These are phyloP conservation scores for Luvunga scandens DNA, from an alignment of 345 rosid species.

Conservation along the genomic window DNA sequence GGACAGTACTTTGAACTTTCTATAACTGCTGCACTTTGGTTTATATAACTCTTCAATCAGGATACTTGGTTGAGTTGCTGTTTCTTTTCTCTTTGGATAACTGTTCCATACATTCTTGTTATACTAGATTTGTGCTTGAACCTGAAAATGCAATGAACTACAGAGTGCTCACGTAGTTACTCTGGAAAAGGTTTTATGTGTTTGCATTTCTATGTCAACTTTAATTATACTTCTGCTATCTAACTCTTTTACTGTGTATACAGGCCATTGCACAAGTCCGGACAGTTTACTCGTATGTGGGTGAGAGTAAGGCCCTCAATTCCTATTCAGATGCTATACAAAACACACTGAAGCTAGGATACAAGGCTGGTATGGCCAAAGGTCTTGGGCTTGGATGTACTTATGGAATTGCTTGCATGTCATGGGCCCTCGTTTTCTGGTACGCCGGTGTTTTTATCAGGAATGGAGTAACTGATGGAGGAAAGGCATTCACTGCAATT, in stretches of 20 bases:
- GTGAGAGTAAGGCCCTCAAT: conserved; percentile 93
- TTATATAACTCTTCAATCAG: neutral
- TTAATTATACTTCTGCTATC: neutral
- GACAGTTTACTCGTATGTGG: conserved; percentile 92
- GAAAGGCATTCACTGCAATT: conserved; percentile 96
- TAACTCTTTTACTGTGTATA: neutral
- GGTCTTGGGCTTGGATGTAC: conserved; percentile 99
- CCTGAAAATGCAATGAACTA: neutral
- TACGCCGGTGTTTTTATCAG: conserved; percentile 97
- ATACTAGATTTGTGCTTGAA: neutral
- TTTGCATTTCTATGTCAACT: neutral
- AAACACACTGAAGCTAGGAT: conserved; percentile 89
- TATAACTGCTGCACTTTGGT: neutral
- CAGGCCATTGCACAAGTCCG: conserved; percentile 99
- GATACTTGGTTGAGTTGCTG: neutral
- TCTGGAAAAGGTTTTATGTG: neutral
- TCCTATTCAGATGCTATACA: conserved; percentile 94
- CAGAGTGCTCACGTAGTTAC: neutral
- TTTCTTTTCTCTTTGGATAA: neutral
- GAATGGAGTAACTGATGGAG: conserved; percentile 93
- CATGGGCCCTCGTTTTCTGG: conserved; percentile 99
- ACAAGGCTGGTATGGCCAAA: conserved; percentile 99
- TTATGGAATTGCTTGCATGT: conserved; percentile 98
- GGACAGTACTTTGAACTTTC: neutral
- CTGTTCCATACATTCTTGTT: neutral